These are phyloP conservation scores for Diplodia intermedia DNA, from an alignment of 2,329 filamentous ascomycete species.

Conservation along the genomic window DNA sequence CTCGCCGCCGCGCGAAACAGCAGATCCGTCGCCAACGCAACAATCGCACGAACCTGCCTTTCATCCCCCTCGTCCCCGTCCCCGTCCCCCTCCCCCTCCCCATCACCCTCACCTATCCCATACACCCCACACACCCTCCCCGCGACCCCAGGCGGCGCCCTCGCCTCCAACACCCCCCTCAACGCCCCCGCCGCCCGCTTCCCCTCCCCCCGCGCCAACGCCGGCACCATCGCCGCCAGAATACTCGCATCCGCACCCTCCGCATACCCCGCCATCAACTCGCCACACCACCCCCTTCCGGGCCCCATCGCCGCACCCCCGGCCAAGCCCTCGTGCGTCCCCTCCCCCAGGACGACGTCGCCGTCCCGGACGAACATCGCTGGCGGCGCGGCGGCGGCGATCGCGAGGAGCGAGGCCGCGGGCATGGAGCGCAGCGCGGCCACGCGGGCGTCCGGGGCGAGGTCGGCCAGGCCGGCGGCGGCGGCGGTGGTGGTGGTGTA, in stretches of 20 bases:
- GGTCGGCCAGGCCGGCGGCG: constrained; percentile 51
- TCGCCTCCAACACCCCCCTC: constrained; percentile 39
- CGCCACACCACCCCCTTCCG: constrained; percentile 52
- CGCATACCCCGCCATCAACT: constrained; percentile 58
- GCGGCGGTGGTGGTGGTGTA: constrained; percentile 52
- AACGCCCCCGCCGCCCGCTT: constrained; percentile 46
- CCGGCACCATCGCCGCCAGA: background rate
- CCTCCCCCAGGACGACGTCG: constrained; percentile 1
- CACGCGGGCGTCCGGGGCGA: constrained; percentile 51
- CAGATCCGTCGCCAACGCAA: constrained; percentile 30
- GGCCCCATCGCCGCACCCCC: constrained; percentile 31
- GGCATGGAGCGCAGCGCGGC: constrained; percentile 51
- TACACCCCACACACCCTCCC: constrained; percentile 49
- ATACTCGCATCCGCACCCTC: constrained; percentile 48
- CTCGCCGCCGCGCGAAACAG: constrained; percentile 53
- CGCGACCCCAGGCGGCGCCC: constrained; percentile 30
- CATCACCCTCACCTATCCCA: constrained; percentile 44
- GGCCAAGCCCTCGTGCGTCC: constrained; percentile 31
- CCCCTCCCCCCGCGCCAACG: too few relatives aligned
- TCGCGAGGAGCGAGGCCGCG: constrained; percentile 51
- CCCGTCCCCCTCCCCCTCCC: constrained; percentile 48
- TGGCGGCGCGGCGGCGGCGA: constrained; percentile 47
- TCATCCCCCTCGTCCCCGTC: too few relatives aligned
- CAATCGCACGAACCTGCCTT: background rate
- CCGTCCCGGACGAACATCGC: constrained; percentile 43